Conservation (phyloP, 1,139 yeast species). For the Yamadazyma kanchanaburiensis region DNA sequence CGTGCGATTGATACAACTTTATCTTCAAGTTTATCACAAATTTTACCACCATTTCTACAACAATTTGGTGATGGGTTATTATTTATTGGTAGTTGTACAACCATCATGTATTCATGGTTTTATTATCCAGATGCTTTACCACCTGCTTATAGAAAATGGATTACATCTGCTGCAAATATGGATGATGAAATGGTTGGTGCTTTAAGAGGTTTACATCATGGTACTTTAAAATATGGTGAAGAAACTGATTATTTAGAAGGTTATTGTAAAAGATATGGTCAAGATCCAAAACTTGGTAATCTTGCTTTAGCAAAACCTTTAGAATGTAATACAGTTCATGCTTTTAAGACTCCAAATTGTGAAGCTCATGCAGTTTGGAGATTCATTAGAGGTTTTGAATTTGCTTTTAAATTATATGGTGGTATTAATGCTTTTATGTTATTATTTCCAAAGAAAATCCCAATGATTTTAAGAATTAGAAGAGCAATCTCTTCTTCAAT, state of each 20-base stretch:
- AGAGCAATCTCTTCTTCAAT: constrained; percentile 22
- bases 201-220: constrained; percentile 21
- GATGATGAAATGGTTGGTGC: constrained; percentile 26
- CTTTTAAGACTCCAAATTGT: constrained; percentile 29
- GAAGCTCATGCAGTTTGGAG: constrained; percentile 40
- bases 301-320: constrained; percentile 21
- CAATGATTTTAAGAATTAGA: constrained; percentile 16
- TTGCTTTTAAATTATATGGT: constrained; percentile 32
- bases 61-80: constrained; percentile 27
- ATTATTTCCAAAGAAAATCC: constrained; percentile 21
- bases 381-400: constrained; percentile 30
- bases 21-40: constrained; percentile 19
- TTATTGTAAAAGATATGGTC: constrained; percentile 25
- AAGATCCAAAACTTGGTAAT: constrained; percentile 22
- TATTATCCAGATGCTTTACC: constrained; percentile 28
- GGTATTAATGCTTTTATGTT: constrained; percentile 30
- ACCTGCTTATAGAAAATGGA: constrained; percentile 37
- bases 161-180: constrained; percentile 41
- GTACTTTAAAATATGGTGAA: constrained; percentile 24
- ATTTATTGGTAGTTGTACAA: constrained; percentile 25
- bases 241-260: constrained; percentile 19
- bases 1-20: constrained; percentile 34
- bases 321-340: constrained; percentile 31
- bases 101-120: constrained; percentile 38
- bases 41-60: constrained; percentile 15